These are phyloP conservation scores for Malassezia furfur DNA, from an alignment of 1,284 basidiomycete species.

Conservation along the genomic window DNA sequence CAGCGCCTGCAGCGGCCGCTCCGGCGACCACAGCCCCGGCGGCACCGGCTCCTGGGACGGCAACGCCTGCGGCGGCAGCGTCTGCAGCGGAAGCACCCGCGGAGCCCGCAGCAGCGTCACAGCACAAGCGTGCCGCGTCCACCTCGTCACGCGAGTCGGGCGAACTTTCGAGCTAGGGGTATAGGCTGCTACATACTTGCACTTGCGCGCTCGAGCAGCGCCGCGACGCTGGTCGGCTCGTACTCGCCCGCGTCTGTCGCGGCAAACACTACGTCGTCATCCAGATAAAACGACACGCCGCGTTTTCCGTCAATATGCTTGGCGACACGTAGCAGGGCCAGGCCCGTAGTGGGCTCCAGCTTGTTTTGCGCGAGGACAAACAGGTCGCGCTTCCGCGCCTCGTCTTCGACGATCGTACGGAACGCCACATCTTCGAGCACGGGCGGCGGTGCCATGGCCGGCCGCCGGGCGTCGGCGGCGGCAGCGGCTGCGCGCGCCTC, in stretches of 20 bases:
- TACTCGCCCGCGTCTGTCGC: neutral
- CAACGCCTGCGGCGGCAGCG: no score
- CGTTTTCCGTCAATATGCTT: conserved; percentile 67
- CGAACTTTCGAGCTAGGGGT: conserved; percentile 6
- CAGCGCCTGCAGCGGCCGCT: no score
- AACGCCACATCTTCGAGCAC: conserved; percentile 57
- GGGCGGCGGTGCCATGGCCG: conserved; percentile 1
- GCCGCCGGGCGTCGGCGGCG: neutral
- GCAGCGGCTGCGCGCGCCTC: neutral
- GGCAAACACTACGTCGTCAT: conserved; percentile 59
- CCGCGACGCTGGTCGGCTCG: conserved; percentile 9
- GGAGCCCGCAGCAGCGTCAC: neutral
- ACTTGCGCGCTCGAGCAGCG: conserved; percentile 5
- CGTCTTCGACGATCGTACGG: conserved; percentile 78
- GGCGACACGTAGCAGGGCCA: conserved; percentile 72
- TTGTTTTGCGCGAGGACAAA: conserved; percentile 75
- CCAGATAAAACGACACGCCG: conserved; percentile 70
- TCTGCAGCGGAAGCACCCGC: no score
- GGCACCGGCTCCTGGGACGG: no score
- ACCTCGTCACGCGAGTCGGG: neutral
- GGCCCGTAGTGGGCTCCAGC: conserved; percentile 68
- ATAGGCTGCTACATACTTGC: neutral
- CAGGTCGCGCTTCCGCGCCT: conserved; percentile 69
- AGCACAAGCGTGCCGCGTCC: neutral
- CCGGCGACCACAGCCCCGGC: no score